Conservation (phyloP, 345 rosid species). For the Eucalyptus pumila region DNA sequence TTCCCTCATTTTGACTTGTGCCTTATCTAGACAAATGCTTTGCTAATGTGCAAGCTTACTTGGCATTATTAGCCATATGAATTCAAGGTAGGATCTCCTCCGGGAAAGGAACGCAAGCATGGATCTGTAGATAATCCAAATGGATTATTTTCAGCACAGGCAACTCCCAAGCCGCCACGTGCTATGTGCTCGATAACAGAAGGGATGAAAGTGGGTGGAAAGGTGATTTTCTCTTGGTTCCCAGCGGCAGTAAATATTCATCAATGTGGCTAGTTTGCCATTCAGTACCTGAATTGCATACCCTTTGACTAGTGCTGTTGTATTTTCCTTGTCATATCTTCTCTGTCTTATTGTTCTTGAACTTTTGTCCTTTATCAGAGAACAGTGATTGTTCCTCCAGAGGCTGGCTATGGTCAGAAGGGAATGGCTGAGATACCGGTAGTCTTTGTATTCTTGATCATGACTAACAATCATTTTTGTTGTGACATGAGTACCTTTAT, state of each 20-base stretch:
- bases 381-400: conserved; percentile 78
- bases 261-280: neutral
- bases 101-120: conserved; percentile 81
- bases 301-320: neutral
- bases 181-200: conserved; percentile 66
- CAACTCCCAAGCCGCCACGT: conserved; percentile 92
- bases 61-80: conserved; percentile 53
- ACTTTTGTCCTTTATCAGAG: conserved; percentile 36
- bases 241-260: neutral
- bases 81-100: conserved; percentile 76
- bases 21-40: neutral
- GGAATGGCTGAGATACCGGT: conserved; percentile 95
- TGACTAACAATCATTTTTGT: too few relatives aligned
- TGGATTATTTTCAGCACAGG: conserved; percentile 91
- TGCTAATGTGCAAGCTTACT: neutral
- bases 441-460: neutral
- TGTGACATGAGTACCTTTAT: too few relatives aligned
- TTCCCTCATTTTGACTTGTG: neutral
- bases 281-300: neutral
- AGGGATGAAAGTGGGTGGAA: conserved; percentile 91
- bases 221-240: conserved; percentile 24
- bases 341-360: neutral
- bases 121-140: conserved; percentile 86
- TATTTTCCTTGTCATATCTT: neutral
- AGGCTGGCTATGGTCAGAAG: conserved; percentile 66